Percentiles rank a stretch among this genome's conserved stretches.
These are phyloP conservation scores for Candida michaelii DNA, from an alignment of 805 yeast genomes.

Conservation along the genomic window DNA sequence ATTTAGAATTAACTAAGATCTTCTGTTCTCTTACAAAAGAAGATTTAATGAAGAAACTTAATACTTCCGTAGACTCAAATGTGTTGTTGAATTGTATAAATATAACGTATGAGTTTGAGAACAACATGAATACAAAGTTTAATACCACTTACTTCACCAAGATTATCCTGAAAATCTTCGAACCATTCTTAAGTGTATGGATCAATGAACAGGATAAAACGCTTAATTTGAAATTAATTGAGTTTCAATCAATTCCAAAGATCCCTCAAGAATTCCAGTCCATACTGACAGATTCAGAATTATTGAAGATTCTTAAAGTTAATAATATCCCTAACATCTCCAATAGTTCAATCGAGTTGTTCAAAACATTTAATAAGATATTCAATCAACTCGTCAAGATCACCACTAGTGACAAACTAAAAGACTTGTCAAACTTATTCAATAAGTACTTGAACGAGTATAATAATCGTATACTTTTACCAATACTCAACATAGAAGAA, in stretches of 20 bases:
- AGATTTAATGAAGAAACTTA: conserved; percentile 46
- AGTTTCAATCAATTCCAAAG: conserved; percentile 59
- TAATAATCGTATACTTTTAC: conserved; percentile 29
- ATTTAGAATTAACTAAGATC: conserved; percentile 52
- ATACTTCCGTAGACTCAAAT: conserved; percentile 50
- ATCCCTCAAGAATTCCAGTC: conserved; percentile 42
- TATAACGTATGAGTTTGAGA: conserved; percentile 82
- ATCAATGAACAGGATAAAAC: conserved; percentile 75
- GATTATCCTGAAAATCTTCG: conserved; percentile 66
- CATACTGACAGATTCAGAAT: conserved; percentile 20
- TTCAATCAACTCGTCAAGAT: conserved; percentile 58
- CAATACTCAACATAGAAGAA: conserved; percentile 32
- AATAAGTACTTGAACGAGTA: conserved; percentile 59
- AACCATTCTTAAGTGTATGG: conserved; percentile 85
- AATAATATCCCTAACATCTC: conserved; percentile 64
- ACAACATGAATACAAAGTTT: conserved; percentile 63
- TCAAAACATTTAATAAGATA: conserved; percentile 71
- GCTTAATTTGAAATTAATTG: conserved; percentile 60
- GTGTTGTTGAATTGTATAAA: conserved; percentile 67
- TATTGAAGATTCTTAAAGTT: conserved; percentile 40
- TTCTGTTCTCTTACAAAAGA: conserved; percentile 70
- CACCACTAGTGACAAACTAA: conserved; percentile 42
- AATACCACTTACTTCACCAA: conserved; percentile 43
- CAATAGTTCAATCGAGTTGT: conserved; percentile 84
- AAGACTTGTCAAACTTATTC: conserved; percentile 59